Evolutionary conservation across 345 rosid species (phyloP), one percentile per base, ranked within the genome.

Genomic region (Aquilaria sinensis): DNA sequence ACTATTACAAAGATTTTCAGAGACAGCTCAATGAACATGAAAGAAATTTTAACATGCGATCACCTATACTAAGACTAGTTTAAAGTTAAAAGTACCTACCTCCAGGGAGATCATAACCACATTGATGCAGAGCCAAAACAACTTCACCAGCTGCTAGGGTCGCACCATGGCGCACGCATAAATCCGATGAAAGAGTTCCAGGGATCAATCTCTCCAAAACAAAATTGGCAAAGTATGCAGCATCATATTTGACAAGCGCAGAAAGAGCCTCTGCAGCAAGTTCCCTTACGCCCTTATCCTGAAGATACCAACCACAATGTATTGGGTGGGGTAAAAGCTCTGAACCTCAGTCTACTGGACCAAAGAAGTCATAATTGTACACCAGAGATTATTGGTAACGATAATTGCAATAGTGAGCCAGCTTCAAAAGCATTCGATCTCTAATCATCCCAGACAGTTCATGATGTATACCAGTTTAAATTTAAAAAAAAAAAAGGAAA

Each of bases 261-360:
- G 92, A 77, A 76, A 88, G 92, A 61, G 96, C 92, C 76, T 83
- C 89, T 13, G 88, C 76, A 53, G 96, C 82, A 78, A 86, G 95
- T 75, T 88, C 96, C 78, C 98, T 90, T 77, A 94, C 78, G 78
- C 86, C 83, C 81, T 81, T 88, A 48, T 93, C 98, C 99, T 93
- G 75, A 65, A 67, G 70, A 60, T 58, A 68, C 37, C 43, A 76
- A 47, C 61, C 37, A 54, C 32, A 49, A 63, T 32, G 52, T 13
- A 37, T 37, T 50, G 50, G 13, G 51, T 16, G 23, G 23, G 23
- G 23, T 16, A 16, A 58, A 58, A 43, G 34, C 31, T 13, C 23
- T 12, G 12, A 52, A 14, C 52, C 23, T 30, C 31, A 41, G 53
- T 56, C 52, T 12, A 33, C 47, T n/a, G 30, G 8, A 55, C 61